Conservation (phyloP, 495 filamentous ascomycete genomes). For the Tuber brumale region DNA sequence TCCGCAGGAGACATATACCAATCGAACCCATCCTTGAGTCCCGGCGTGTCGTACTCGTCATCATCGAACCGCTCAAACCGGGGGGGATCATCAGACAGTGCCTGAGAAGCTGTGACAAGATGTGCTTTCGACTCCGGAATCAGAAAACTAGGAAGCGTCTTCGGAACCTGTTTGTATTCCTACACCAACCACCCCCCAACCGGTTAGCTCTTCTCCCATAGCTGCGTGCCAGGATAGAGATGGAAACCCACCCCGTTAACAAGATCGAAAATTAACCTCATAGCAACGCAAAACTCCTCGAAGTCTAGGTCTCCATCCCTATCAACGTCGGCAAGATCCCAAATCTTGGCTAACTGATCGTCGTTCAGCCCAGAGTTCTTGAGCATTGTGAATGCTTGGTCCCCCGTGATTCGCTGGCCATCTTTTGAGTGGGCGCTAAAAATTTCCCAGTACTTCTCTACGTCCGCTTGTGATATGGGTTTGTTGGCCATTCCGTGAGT, state of each 20-base stretch:
- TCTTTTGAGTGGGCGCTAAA: slow-evolving; percentile 80
- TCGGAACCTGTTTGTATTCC: slow-evolving; percentile 83
- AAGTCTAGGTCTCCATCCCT: slow-evolving; percentile 95
- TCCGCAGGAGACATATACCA: slow-evolving; percentile 97
- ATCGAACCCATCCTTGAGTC: slow-evolving; percentile 92
- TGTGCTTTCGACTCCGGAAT: slow-evolving; percentile 95
- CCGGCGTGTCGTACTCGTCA: slow-evolving; percentile 65
- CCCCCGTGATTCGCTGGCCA: slow-evolving; percentile 75
- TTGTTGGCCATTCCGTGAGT: slow-evolving; percentile 60
- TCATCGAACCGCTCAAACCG: slow-evolving; percentile 72
- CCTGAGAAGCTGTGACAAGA: slow-evolving; percentile 80
- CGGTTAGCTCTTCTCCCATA: slow-evolving; percentile 15
- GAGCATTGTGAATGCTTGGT: slow-evolving; percentile 86
- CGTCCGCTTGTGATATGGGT: slow-evolving; percentile 88
- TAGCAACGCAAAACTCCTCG: slow-evolving; percentile 98
- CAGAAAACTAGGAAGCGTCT: slow-evolving; percentile 83
- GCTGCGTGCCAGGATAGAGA: slow-evolving; percentile 10
- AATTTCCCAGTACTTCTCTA: slow-evolving; percentile 99
- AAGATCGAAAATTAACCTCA: slow-evolving; percentile 93
- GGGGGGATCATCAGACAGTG: slow-evolving; percentile 65
- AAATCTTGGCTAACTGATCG: slow-evolving; percentile 91
- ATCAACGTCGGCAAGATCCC: slow-evolving; percentile 96
- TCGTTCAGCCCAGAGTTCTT: slow-evolving; percentile 91
- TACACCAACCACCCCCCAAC: slow-evolving; percentile 40
- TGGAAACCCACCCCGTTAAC: slow-evolving; percentile 74